Base-by-base conservation (phyloP, 2,329 filamentous ascomycete genomes). In the Didymella glomerata region DNA sequence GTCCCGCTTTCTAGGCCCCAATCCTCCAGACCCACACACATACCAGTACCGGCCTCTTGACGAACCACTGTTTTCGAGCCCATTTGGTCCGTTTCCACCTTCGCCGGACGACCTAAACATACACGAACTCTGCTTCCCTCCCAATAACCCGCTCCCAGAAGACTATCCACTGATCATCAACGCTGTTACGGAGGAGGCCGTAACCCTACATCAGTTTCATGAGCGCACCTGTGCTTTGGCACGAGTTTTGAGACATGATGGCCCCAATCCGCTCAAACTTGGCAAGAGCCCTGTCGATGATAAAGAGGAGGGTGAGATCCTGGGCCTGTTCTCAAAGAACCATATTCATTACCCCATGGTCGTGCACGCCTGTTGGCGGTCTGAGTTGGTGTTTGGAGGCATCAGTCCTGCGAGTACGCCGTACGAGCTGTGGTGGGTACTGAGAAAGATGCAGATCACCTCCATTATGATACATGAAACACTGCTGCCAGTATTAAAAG, bases 101-200 rank as follows among this genome's bases (percentile, higher is more conserved):
- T 64, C 63, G 1, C 69, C 70, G 2, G 30, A 57, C 2, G 66
- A 70, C 48, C 65, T 75, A 5, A 75, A 74, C 50, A 70, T 75
- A 41, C 71, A 74, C 45, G 66, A 70, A 2, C 62, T 74, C 9
- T 74, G 70, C 48, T 73, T 73, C 48, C 72, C 71, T 14, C 57
- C 68, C 6, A 48, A 64, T 25, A 67, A 66, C 20, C 62, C 67
- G 2, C 57, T 75, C 0, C 71, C 71, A 2, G 51, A 60, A 41
- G 70, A 75, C 52, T 75, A 74, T 24, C 67, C 68, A 11, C 63
- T 73, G 16, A 68, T 73, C 54, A 66, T 75, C 57, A 69, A 74
- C 44, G 67, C 69, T 16, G 54, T 56, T 0, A 74, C 70, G 10
- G 60, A 68, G 30, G 68, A 72, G 44, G 50, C 52, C 0, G 59